Percentiles rank a stretch among this genome's conserved stretches.
These are phyloP conservation scores for Fusarium multiceps DNA, from an alignment of 2,329 filamentous ascomycete species.

Conservation along the genomic window DNA sequence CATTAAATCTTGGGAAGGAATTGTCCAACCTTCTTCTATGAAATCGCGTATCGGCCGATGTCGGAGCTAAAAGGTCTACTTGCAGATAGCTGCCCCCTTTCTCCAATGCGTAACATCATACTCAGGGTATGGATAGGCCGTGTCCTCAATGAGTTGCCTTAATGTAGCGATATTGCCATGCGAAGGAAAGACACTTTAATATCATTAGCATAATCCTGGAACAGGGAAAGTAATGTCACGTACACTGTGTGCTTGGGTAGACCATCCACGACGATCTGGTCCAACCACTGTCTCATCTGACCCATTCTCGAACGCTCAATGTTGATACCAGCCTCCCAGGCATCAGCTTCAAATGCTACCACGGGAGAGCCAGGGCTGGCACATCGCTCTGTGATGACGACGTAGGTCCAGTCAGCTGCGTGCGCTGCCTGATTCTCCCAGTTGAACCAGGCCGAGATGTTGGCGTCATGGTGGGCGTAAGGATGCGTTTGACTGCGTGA, in stretches of 20 bases:
- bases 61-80: background rate
- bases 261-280: background rate
- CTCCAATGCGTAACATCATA: background rate
- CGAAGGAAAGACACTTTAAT: background rate
- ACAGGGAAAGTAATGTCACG: rapidly evolving
- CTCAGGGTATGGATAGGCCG: background rate
- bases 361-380: background rate
- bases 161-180: background rate
- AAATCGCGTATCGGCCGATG: background rate
- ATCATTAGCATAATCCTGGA: rapidly evolving
- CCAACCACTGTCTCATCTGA: constrained; percentile 3
- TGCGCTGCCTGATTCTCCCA: constrained; percentile 22
- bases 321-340: background rate
- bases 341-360: background rate
- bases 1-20: background rate
- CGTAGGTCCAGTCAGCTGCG: constrained; percentile 24
- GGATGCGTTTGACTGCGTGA: constrained; percentile 15
- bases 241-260: background rate
- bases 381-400: constrained; percentile 10
- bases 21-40: background rate
- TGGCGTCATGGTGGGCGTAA: constrained; percentile 4
- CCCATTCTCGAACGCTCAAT: background rate
- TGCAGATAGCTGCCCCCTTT: background rate
- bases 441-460: constrained; percentile 20
- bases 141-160: background rate